A percentile compares a stretch with the other conserved stretches of the same genome.
phyloP scores from a whole-genome alignment of 2,329 filamentous ascomycete species.

The Neonectria hederae region DNA sequence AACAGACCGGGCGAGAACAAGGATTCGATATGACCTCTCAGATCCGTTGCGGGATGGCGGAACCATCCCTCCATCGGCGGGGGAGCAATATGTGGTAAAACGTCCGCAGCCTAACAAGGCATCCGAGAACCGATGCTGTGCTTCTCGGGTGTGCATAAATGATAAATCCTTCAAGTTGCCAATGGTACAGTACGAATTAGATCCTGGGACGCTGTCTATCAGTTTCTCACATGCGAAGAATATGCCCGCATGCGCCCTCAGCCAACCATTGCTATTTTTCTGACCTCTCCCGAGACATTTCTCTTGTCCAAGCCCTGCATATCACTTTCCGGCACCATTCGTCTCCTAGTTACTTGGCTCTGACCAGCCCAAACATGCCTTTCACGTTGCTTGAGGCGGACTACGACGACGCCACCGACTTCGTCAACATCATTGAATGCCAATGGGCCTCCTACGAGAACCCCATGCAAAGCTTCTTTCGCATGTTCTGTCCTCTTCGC shows the following conservation, averaged over 20 bases:
- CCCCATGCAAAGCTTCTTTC: constrained; percentile 30
- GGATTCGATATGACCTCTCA: not conserved
- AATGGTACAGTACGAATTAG: no score
- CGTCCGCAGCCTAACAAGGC: no score
- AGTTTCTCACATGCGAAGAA: no score
- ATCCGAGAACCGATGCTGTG: not conserved
- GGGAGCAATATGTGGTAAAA: no score
- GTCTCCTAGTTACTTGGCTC: not conserved
- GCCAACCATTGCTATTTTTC: not conserved
- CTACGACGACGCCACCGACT: constrained; percentile 19
- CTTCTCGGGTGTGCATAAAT: not conserved
- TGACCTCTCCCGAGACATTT: not conserved
- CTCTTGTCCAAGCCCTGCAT: not conserved
- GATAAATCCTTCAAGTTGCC: not conserved
- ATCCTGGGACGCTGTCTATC: no score
- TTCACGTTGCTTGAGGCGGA: constrained; percentile 33
- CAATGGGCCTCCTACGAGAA: constrained; percentile 33
- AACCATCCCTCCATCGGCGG: not conserved
- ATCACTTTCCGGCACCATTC: not conserved
- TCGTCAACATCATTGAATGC: constrained; percentile 32
- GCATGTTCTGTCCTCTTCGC: constrained; percentile 33
- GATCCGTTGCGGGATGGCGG: not conserved
- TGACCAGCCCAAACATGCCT: constrained; percentile 18
- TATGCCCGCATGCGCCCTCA: not conserved
- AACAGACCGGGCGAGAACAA: not conserved